Conservation (phyloP, 768 basidiomycete species). For the Hebeloma cylindrosporum region DNA sequence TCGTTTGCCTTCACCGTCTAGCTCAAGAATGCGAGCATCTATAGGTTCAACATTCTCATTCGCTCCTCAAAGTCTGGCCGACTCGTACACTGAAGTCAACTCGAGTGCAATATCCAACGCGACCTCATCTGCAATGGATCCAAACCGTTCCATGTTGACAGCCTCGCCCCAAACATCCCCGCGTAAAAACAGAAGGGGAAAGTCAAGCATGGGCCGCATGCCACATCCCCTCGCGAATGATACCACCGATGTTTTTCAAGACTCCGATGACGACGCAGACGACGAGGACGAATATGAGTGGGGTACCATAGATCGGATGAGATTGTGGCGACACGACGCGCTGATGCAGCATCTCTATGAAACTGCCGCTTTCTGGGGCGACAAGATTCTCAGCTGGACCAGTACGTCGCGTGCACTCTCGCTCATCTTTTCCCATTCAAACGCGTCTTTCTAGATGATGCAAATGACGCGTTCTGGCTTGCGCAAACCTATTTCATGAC, state of each 20-base stretch:
- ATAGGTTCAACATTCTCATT: slow-evolving; percentile 84
- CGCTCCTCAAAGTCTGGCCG: slow-evolving; percentile 73
- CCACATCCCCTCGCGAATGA: slow-evolving; percentile 79
- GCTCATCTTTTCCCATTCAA: slow-evolving; percentile 4
- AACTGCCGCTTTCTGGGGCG: slow-evolving; percentile 98
- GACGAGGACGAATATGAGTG: slow-evolving; percentile 66
- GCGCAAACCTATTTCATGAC: slow-evolving; percentile 97
- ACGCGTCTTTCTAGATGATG: slow-evolving; percentile 54
- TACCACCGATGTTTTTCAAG: slow-evolving; percentile 74
- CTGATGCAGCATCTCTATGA: slow-evolving; percentile 98
- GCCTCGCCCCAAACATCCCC: slow-evolving; percentile 71
- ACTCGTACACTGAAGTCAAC: slow-evolving; percentile 68
- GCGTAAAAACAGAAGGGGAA: slow-evolving; percentile 52
- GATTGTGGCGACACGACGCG: slow-evolving; percentile 96
- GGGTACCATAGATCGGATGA: slow-evolving; percentile 93
- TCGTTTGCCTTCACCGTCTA: slow-evolving; percentile 52
- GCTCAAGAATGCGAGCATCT: slow-evolving; percentile 63
- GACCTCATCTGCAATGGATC: slow-evolving; percentile 69
- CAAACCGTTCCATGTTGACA: slow-evolving; percentile 75
- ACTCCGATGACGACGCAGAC: slow-evolving; percentile 59
- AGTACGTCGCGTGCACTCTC: slow-evolving; percentile 53
- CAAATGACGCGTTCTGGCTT: slow-evolving; percentile 99
- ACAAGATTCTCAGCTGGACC: slow-evolving; percentile 95
- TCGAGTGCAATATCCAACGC: slow-evolving; percentile 57
- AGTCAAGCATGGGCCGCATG: slow-evolving; percentile 46